Conservation (phyloP, 2,329 filamentous ascomycete genomes). For the Sporothrix luriei region DNA sequence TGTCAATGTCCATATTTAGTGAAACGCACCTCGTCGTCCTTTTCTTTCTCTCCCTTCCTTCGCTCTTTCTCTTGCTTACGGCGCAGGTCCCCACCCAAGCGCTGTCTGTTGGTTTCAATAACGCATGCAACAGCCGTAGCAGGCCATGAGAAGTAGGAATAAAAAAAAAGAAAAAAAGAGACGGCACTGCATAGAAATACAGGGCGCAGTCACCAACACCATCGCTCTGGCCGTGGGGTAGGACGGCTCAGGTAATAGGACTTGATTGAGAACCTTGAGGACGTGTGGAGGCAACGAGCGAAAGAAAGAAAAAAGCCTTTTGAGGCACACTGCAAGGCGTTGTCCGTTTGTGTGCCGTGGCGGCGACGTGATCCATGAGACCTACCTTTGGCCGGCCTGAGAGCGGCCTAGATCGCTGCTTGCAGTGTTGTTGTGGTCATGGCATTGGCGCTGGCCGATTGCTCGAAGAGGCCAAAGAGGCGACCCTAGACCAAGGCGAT, state of each 20-base stretch:
- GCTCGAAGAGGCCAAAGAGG: not conserved
- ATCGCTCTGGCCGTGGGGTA: not conserved
- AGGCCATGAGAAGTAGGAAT: not conserved
- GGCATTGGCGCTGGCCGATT: not conserved
- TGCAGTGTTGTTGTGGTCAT: not conserved
- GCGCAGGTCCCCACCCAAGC: not conserved
- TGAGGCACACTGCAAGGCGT: conserved; percentile 12
- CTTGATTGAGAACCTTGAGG: not conserved
- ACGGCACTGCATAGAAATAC: not conserved
- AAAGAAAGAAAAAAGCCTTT: not conserved
- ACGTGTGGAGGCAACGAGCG: not conserved
- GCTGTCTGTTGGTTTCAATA: conserved; percentile 12
- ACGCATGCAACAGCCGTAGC: too few relatives aligned
- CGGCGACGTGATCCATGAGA: not conserved
- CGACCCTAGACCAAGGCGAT: conserved; percentile 11
- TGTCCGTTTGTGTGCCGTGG: not conserved
- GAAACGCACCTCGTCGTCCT: not conserved
- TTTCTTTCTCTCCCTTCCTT: not conserved
- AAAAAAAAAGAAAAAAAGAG: not conserved
- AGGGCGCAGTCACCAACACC: not conserved
- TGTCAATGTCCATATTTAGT: not conserved
- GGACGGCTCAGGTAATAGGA: not conserved
- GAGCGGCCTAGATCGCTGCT: not conserved
- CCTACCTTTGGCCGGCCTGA: not conserved
- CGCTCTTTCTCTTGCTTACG: not conserved